Conservation (phyloP, 495 filamentous ascomycete species). For the Xylaria acuta region DNA sequence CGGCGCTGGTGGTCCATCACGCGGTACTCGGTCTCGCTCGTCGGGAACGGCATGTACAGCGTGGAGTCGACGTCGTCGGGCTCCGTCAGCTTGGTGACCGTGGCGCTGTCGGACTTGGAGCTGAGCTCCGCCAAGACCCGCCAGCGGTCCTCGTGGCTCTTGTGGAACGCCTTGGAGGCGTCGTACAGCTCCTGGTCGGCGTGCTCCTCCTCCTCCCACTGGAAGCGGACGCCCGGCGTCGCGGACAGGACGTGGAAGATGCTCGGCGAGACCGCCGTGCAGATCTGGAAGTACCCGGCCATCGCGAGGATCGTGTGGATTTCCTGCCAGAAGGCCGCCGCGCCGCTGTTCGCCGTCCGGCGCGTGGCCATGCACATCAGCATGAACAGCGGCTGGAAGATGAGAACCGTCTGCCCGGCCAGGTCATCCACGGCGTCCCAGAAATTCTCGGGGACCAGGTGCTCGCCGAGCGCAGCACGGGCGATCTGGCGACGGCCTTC, state of each 20-base stretch:
- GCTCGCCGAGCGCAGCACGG: constrained; percentile 34
- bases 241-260: constrained; percentile 53
- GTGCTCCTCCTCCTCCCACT: constrained; percentile 41
- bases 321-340: constrained; percentile 47
- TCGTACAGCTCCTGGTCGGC: constrained; percentile 44
- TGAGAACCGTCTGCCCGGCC: constrained; percentile 45
- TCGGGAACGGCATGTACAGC: constrained; percentile 22
- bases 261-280: constrained; percentile 49
- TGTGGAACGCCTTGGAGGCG: constrained; percentile 35
- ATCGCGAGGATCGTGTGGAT: constrained; percentile 52
- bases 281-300: constrained; percentile 52
- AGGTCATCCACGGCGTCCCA: constrained; percentile 49
- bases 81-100: background rate
- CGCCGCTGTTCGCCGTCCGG: constrained; percentile 20
- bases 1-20: constrained; percentile 31
- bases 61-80: background rate
- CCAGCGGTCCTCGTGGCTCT: constrained; percentile 27
- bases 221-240: constrained; percentile 48
- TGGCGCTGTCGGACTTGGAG: constrained; percentile 8
- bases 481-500: constrained; percentile 39
- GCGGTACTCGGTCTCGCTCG: constrained; percentile 18
- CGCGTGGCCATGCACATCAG: constrained; percentile 40
- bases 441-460: constrained; percentile 47
- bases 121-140: constrained; percentile 9
- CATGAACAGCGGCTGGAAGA: constrained; percentile 50